Conservation (phyloP, 2,329 filamentous ascomycete species). For the Talaromyces sp. region DNA sequence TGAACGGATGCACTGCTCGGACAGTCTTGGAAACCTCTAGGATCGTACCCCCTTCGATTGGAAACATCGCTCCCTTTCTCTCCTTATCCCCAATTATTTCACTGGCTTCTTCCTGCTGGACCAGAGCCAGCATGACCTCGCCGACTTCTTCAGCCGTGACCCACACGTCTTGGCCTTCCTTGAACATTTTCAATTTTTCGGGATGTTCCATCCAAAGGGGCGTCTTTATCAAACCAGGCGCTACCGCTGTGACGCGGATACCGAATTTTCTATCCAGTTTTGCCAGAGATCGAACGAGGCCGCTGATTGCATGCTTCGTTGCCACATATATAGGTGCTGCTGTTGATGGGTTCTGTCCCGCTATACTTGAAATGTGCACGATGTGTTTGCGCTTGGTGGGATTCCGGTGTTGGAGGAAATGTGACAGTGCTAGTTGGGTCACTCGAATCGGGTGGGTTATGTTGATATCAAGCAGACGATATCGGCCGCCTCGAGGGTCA, state of each 20-base stretch:
- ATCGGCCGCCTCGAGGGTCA: constrained; percentile 37
- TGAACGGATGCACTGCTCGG: constrained; percentile 48
- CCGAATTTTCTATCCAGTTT: constrained; percentile 48
- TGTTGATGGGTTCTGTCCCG: constrained; percentile 40
- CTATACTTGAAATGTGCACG: constrained; percentile 49
- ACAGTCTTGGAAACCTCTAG: constrained; percentile 56
- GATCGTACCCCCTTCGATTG: constrained; percentile 49
- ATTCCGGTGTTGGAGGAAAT: constrained; percentile 40
- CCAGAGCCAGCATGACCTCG: constrained; percentile 54
- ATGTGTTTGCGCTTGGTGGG: constrained; percentile 40
- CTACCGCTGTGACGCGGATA: constrained; percentile 58
- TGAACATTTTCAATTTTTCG: constrained; percentile 55
- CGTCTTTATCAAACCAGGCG: constrained; percentile 59
- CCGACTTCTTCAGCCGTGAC: constrained; percentile 60
- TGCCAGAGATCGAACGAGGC: constrained; percentile 49
- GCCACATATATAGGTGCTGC: constrained; percentile 47
- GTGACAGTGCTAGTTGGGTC: constrained; percentile 49
- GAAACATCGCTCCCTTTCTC: constrained; percentile 30
- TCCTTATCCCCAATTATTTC: constrained; percentile 33
- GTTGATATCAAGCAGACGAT: constrained; percentile 50
- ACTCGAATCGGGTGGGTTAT: constrained; percentile 51
- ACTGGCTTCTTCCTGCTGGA: constrained; percentile 48
- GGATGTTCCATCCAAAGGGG: constrained; percentile 61
- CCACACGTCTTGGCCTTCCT: constrained; percentile 51
- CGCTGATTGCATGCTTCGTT: constrained; percentile 49